Conservation (phyloP, 1,284 basidiomycete species). For the Vanrija sp. region DNA sequence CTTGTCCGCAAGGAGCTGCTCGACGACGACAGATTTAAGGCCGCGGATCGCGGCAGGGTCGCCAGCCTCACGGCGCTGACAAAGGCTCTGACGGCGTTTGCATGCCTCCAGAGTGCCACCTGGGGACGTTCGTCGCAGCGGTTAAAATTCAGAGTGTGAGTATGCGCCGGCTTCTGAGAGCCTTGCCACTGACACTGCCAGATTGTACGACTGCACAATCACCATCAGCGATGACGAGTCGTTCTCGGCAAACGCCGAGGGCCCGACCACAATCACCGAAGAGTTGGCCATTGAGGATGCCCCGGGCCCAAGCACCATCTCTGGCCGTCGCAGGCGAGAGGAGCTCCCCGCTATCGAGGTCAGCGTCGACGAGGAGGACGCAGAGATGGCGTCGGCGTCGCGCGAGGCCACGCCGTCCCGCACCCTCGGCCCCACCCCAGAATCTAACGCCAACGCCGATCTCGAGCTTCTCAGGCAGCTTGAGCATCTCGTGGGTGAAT, state of each 20-base stretch:
- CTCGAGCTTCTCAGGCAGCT: slow-evolving; percentile 35
- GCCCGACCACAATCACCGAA: not conserved
- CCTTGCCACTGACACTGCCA: slow-evolving; percentile 4
- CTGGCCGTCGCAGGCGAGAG: not conserved
- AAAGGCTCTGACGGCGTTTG: slow-evolving; percentile 54
- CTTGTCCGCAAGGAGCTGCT: slow-evolving; percentile 51
- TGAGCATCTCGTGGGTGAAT: slow-evolving; percentile 35
- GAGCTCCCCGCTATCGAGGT: not conserved
- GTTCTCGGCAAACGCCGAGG: slow-evolving; percentile 4
- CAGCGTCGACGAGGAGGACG: too few species aligned
- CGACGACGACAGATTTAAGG: slow-evolving; percentile 43
- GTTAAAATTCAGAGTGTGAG: slow-evolving; percentile 49
- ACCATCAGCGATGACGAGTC: slow-evolving; percentile 41
- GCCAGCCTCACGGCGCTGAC: slow-evolving; percentile 49
- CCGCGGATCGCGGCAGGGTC: slow-evolving; percentile 37
- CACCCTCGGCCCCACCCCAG: not conserved
- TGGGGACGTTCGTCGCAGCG: slow-evolving; percentile 45
- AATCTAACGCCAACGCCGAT: slow-evolving; percentile 7
- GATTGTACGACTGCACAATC: slow-evolving; percentile 52
- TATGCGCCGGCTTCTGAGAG: not conserved
- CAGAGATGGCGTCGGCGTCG: not conserved
- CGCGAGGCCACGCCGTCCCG: not conserved
- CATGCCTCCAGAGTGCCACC: slow-evolving; percentile 53
- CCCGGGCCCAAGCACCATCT: slow-evolving; percentile 2
- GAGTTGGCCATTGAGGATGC: not conserved